A percentile compares a stretch with the other conserved stretches of the same genome.
Conservation (phyloP, 805 yeast species). For the Monosporozyma servazzii region DNA sequence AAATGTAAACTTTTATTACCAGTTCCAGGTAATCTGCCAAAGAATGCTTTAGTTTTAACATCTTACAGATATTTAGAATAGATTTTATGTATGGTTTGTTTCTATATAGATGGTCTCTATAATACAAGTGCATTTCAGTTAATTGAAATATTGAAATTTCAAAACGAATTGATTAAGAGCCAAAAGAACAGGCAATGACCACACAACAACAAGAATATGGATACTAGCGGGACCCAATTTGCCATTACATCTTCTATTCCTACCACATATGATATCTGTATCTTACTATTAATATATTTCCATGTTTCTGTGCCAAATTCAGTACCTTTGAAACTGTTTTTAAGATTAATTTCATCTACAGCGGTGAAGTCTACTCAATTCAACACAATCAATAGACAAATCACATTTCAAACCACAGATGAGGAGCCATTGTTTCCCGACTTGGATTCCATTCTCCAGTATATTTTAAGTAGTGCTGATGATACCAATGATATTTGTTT, state of each 20-base stretch:
- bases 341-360: conserved; percentile 11
- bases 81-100: background rate
- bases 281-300: conserved; percentile 16
- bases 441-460: conserved; percentile 6
- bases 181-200: background rate
- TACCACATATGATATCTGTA: conserved; percentile 22
- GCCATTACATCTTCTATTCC: conserved; percentile 4
- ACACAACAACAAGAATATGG: background rate
- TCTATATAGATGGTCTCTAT: background rate
- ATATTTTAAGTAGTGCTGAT: conserved; percentile 1
- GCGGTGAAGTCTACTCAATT: conserved; percentile 3
- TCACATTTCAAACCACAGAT: conserved; percentile 1
- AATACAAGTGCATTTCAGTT: background rate
- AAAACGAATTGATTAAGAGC: background rate
- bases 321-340: conserved; percentile 10
- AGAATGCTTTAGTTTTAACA: conserved; percentile 64
- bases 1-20: conserved; percentile 71
- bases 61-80: conserved; percentile 76
- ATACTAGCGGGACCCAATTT: background rate
- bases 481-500: background rate
- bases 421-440: conserved; percentile 17
- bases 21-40: conserved; percentile 78
- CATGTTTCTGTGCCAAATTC: conserved; percentile 9
- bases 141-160: background rate
- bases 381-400: conserved; percentile 4